Evolutionary conservation across 1,284 basidiomycete species (phyloP).

Genomic region (Volvariella surrecta): DNA sequence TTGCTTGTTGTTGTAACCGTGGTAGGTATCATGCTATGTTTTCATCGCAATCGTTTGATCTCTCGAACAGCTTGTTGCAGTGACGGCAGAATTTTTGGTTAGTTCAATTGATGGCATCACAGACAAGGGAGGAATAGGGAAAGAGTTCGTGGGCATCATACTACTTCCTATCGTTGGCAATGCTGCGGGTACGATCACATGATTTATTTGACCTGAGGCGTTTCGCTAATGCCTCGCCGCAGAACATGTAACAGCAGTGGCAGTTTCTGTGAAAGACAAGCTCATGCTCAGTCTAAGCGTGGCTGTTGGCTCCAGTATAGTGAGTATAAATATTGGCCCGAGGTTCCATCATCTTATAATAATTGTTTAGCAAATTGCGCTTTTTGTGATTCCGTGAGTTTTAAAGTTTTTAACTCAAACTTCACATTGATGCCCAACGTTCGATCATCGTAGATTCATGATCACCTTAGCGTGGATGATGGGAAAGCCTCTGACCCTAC

Average conservation of each 20-base stretch:
- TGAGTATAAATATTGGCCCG: conserved; percentile 29
- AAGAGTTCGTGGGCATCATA: conserved; percentile 82
- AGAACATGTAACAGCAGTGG: conserved; percentile 86
- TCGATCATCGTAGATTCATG: conserved; percentile 38
- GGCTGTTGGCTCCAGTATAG: conserved; percentile 87
- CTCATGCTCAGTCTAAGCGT: conserved; percentile 70
- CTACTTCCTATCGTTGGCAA: conserved; percentile 85
- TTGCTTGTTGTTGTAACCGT: conserved; percentile 58
- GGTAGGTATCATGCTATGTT: conserved; percentile 28
- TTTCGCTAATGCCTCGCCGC: neutral
- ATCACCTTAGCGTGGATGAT: conserved; percentile 57
- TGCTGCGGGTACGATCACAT: conserved; percentile 49
- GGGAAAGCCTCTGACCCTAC: conserved; percentile 54
- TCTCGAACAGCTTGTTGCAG: conserved; percentile 47
- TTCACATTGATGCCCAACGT: conserved; percentile 1
- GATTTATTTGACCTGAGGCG: conserved; percentile 3
- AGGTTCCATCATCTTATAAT: conserved; percentile 1
- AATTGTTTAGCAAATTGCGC: conserved; percentile 66
- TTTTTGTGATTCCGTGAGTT: conserved; percentile 71
- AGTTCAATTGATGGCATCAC: conserved; percentile 66
- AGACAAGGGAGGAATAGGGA: conserved; percentile 40
- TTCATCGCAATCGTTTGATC: neutral
- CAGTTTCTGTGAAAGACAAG: conserved; percentile 80
- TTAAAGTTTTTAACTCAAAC: conserved; percentile 21
- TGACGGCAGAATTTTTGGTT: conserved; percentile 86